These are phyloP conservation scores for Phytophthora sp. DNA, from an alignment of 352 stramenopile species.

Conservation along the genomic window DNA sequence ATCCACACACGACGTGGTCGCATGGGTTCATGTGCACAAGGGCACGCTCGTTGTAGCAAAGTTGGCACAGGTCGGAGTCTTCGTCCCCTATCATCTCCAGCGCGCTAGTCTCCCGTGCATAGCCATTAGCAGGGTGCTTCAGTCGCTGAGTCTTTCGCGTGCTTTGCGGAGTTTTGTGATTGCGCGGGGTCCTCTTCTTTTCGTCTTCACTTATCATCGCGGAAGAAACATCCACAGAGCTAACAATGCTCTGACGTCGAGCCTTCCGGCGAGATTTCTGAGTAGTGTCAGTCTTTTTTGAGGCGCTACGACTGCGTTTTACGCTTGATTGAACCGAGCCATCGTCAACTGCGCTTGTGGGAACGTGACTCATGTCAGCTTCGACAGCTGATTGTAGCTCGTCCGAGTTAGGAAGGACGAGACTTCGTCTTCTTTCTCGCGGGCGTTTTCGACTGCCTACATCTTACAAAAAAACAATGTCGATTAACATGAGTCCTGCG, in stretches of 20 bases:
- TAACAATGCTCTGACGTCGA: conserved; percentile 51
- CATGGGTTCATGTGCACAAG: conserved; percentile 68
- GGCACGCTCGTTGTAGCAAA: conserved; percentile 52
- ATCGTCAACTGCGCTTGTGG: neutral
- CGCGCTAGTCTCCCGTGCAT: conserved; percentile 23
- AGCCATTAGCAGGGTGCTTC: conserved; percentile 13
- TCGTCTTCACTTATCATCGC: neutral
- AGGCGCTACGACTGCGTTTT: conserved; percentile 12
- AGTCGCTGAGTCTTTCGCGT: conserved; percentile 9
- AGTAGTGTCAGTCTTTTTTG: conserved; percentile 1
- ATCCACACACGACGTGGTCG: conserved; percentile 48
- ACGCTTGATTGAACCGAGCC: neutral
- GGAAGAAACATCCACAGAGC: conserved; percentile 22
- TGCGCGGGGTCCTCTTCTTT: neutral
- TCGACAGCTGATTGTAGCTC: conserved; percentile 23
- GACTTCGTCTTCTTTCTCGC: conserved; percentile 36
- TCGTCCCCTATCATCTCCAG: conserved; percentile 36
- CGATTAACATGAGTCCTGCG: too few relatives aligned
- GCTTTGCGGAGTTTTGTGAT: conserved; percentile 12
- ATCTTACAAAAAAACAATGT: too few relatives aligned
- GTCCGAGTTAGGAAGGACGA: conserved; percentile 28
- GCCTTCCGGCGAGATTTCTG: conserved; percentile 26
- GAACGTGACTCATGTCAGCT: neutral
- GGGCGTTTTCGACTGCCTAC: conserved; percentile 30
- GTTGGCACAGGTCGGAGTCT: conserved; percentile 35